Base-by-base conservation (phyloP, 2,329 filamentous ascomycete species). In the Paracoccidioides brasiliensis region DNA sequence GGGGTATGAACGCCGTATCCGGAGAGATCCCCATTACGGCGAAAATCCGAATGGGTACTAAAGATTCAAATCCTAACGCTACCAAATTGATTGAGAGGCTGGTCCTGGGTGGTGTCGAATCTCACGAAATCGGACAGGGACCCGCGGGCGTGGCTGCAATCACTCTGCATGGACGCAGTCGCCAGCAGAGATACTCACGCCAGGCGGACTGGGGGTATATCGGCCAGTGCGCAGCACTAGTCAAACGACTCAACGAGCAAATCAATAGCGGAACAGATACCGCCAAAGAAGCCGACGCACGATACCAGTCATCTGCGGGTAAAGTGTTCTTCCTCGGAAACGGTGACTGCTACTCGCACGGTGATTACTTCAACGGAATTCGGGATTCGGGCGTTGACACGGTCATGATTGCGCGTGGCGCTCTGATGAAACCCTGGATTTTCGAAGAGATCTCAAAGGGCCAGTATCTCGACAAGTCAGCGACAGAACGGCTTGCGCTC, bases 331-430 rank as follows among this genome's bases (percentile, higher is more conserved):
- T 98, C 73, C 77, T 96, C 62, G 93, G 93, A 63, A 98, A 98
- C 69, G 93, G 93, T 50, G 93, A 98, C 72, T 93, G 90, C 71
- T 96, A 88, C 74, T 96, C 90, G 4, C 90, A 97, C 69, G 74
- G 84, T 37, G 90, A 97, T 68, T 97, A 97, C 74, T 83, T 83
- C 60, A 75, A 83, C 56, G 84, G 93, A 65, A 76, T 97, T 42
- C 78, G 85, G 50, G 80, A 91, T 57, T 80, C 88, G 40, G 81
- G 82, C 49, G 90, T 97, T 48, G 91, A 97, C 73, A 83, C 83
- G n/a, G 87, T 95, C 67, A 97, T 98, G 93, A 83, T 97, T 58
- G 93, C 85, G n/a, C 87, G 93, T 58, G 93, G 93, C 56, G 93
- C 93, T 8, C 80, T 98, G 57, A 88, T 97, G 73, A 98, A 98